A percentile compares a stretch with the other conserved stretches of the same genome.
Conservation (phyloP, 2,329 filamentous ascomycete genomes). For the Kalmusia sp. region DNA sequence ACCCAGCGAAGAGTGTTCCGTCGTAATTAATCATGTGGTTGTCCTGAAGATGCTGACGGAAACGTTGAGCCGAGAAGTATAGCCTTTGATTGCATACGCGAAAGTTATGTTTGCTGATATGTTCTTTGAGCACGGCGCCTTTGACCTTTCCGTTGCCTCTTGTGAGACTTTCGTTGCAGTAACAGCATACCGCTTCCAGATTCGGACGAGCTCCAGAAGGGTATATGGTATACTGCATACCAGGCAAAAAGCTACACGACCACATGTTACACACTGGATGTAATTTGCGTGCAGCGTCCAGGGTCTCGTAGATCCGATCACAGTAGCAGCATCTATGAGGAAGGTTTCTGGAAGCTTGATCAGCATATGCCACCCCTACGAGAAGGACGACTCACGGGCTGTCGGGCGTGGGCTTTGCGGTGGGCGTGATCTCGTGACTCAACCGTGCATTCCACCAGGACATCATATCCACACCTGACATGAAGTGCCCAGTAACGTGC, state of each 20-base stretch:
- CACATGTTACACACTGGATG: slow-evolving; percentile 34
- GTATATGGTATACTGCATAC: slow-evolving; percentile 36
- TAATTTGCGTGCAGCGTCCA: slow-evolving; percentile 20
- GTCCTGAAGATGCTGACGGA: slow-evolving; percentile 36
- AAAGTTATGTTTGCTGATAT: slow-evolving; percentile 33
- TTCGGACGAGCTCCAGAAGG: slow-evolving; percentile 16
- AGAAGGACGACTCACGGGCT: slow-evolving; percentile 22
- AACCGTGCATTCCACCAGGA: slow-evolving; percentile 33
- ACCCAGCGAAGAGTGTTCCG: slow-evolving; percentile 30
- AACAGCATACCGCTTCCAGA: slow-evolving; percentile 29
- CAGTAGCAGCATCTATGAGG: slow-evolving; percentile 32
- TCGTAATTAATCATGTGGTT: slow-evolving; percentile 28
- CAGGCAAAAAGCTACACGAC: slow-evolving; percentile 35
- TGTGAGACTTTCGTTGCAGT: slow-evolving; percentile 30
- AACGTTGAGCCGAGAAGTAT: slow-evolving; percentile 34
- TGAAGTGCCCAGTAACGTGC: slow-evolving; percentile 35
- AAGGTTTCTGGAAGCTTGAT: slow-evolving; percentile 13
- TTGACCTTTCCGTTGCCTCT: slow-evolving; percentile 29
- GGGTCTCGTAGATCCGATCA: slow-evolving; percentile 25
- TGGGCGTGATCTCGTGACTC: slow-evolving; percentile 20
- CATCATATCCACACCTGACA: slow-evolving; percentile 32
- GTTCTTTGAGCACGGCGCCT: slow-evolving; percentile 25
- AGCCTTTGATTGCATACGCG: slow-evolving; percentile 32
- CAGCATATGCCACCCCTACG: not conserved
- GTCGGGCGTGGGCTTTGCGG: not conserved